Base-by-base conservation (phyloP, 2,329 filamentous ascomycete genomes). In the Phyllosticta capitalensis region DNA sequence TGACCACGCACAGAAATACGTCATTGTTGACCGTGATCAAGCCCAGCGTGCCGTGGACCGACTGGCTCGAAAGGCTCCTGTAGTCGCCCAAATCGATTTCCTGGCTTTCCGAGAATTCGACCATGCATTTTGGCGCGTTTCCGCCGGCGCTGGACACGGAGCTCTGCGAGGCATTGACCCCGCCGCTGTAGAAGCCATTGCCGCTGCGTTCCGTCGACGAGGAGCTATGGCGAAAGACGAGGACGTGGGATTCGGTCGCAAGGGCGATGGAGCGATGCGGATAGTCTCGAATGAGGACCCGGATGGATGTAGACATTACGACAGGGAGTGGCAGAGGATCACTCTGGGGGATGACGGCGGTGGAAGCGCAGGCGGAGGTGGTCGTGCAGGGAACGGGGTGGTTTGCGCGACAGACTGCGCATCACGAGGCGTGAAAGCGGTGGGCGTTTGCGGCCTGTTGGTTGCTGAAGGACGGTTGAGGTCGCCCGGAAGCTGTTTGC, bases 1-100 rank as follows among this genome's bases (percentile, higher is more conserved):
- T 95, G 57, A 97, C 89, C 60, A 96, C 88, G 62, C 91, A 94
- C 17, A 97, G 78, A 71, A 97, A 97, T 14, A 96, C 86, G 76
- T 96, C 90, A 61, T 84, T 81, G 63, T 86, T 84, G 63, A 95
- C 82, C 0, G 90, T 88, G 66, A 96, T 92, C 63, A 97, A 78
- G 1, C 92, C 92, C 52, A 97, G 78, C 0, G 92, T 97, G 59
- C 92, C 92, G 69, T 90, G 86, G 33, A 92, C 87, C 17, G 86
- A 85, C 53, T 89, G 79, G 19, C 85, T 82, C 28, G 85, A 89
- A 61, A 96, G 76, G 55, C 28, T 58, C 51, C 89, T 84, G 74
- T 92, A 96, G 63, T 90, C 87, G 66, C 79, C 81, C 61, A 95
- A 78, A 63, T 94, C 82, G 59, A 85, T 78, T 52, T 82, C 78